phyloP scores from a whole-genome alignment of 768 basidiomycete genomes.

The Termitomyces sp. region DNA sequence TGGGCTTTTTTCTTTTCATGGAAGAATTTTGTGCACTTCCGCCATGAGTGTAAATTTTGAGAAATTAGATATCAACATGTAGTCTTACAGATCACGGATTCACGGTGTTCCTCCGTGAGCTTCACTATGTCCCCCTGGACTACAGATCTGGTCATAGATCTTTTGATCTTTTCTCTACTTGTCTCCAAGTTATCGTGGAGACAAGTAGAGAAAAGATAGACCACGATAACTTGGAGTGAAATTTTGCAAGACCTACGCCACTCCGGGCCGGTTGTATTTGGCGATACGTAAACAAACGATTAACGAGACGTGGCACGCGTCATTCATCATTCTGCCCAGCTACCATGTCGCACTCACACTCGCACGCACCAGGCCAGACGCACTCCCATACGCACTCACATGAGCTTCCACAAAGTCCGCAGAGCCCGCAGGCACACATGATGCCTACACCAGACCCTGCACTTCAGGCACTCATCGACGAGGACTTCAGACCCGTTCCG shows the following conservation, averaged over 20 bases:
- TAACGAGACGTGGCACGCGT: conserved; percentile 17
- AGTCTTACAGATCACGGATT: too few species aligned
- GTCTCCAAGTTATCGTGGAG: too few species aligned
- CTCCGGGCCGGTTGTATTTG: conserved; percentile 10
- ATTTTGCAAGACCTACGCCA: background rate
- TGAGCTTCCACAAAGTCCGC: conserved; percentile 35
- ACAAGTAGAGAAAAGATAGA: too few species aligned
- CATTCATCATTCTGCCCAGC: background rate
- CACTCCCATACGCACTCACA: conserved; percentile 42
- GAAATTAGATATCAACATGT: too few species aligned
- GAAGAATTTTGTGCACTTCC: background rate
- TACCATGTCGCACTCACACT: conserved; percentile 64
- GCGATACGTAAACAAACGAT: conserved; percentile 8
- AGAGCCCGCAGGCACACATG: conserved; percentile 42
- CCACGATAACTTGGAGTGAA: too few species aligned
- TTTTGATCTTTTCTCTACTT: too few species aligned
- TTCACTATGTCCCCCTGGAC: too few species aligned
- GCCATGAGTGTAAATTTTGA: too few species aligned
- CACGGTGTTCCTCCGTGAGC: too few species aligned
- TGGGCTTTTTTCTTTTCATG: background rate
- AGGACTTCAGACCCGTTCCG: conserved; percentile 58
- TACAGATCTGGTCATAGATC: too few species aligned
- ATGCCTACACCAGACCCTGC: conserved; percentile 62
- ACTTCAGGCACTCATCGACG: conserved; percentile 75
- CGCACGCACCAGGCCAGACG: conserved; percentile 55